Conservation (phyloP, 805 yeast species). For the Candida maris region DNA sequence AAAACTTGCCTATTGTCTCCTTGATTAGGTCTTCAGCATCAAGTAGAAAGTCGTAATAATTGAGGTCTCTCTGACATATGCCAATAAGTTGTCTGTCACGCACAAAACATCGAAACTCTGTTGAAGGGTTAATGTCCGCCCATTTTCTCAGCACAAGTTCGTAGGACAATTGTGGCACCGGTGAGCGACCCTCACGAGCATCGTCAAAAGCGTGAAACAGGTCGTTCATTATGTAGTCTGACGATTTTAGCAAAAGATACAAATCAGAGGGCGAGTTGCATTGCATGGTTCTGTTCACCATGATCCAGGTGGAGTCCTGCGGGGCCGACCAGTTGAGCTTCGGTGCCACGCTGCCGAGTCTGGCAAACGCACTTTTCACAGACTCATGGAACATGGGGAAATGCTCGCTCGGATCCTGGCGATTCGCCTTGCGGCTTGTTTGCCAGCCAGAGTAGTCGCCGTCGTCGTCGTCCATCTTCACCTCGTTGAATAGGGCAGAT, state of each 20-base stretch:
- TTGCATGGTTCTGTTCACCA: constrained; percentile 69
- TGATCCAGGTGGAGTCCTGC: constrained; percentile 89
- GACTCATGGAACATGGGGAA: constrained; percentile 60
- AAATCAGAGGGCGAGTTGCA: constrained; percentile 73
- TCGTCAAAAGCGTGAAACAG: constrained; percentile 66
- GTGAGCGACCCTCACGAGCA: constrained; percentile 22
- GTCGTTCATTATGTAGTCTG: constrained; percentile 86
- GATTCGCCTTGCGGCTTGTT: constrained; percentile 19
- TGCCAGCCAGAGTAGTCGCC: constrained; percentile 79
- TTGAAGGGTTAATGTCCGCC: constrained; percentile 79
- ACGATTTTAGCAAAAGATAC: constrained; percentile 76
- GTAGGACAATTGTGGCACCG: constrained; percentile 31
- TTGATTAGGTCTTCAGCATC: constrained; percentile 46
- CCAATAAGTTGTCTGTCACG: constrained; percentile 61
- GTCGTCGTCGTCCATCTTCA: constrained; percentile 42
- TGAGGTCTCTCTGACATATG: constrained; percentile 81
- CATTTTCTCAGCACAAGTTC: constrained; percentile 81
- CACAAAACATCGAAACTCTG: constrained; percentile 88
- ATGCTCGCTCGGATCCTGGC: constrained; percentile 40
- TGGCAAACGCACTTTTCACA: constrained; percentile 43
- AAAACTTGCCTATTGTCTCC: constrained; percentile 50
- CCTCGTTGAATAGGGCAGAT: constrained; percentile 29
- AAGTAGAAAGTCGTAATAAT: constrained; percentile 69
- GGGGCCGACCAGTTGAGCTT: constrained; percentile 98
- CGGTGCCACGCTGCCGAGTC: constrained; percentile 68